These are phyloP conservation scores for Alnus rubra DNA, from an alignment of 306 rosid species.

Conservation along the genomic window DNA sequence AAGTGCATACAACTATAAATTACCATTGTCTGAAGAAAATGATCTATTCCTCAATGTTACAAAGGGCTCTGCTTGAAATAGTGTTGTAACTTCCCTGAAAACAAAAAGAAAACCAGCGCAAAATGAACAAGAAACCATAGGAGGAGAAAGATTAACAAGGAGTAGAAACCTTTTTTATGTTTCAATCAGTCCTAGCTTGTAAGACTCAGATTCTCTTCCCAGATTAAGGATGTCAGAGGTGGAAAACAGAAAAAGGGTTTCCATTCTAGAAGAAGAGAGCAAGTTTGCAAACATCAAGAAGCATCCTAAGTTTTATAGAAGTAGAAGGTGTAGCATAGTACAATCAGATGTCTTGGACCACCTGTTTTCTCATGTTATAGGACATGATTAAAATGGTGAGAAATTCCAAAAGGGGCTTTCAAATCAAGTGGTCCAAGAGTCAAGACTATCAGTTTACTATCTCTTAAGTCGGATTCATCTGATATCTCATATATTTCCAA, in stretches of 20 bases:
- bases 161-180: neutral
- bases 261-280: neutral
- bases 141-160: neutral
- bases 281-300: neutral
- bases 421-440: neutral
- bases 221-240: constrained; percentile 1
- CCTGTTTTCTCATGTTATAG: neutral
- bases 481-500: neutral
- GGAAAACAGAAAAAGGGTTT: neutral
- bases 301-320: neutral
- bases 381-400: neutral
- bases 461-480: neutral
- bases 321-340: neutral
- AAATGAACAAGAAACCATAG: neutral
- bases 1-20: neutral
- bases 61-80: constrained; percentile 32
- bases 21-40: constrained; percentile 79
- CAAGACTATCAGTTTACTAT: neutral
- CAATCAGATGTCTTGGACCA: neutral
- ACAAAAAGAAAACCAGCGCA: constrained; percentile 1
- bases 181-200: neutral
- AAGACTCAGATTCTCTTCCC: neutral
- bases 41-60: constrained; percentile 49
- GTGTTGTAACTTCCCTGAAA: constrained; percentile 45
- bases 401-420: neutral